These are phyloP conservation scores for Torulaspora quercuum DNA, from an alignment of 805 yeast genomes.

Conservation along the genomic window DNA sequence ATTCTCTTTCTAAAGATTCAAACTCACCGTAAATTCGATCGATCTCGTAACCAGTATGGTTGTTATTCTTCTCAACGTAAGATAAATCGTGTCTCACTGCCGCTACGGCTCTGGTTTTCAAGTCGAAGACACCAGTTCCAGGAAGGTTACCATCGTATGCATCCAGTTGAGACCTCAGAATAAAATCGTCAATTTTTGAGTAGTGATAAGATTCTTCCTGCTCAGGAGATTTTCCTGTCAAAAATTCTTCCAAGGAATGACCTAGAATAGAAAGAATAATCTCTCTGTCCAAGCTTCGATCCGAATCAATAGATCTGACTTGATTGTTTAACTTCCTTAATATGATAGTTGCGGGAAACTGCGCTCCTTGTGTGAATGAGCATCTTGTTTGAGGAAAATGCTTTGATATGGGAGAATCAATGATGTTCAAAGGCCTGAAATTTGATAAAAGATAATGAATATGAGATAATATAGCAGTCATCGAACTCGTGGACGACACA, in stretches of 20 bases:
- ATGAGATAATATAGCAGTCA: slow-evolving; percentile 74
- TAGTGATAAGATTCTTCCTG: slow-evolving; percentile 59
- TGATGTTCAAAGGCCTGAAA: slow-evolving; percentile 49
- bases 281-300: slow-evolving; percentile 63
- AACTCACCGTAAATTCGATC: slow-evolving; percentile 55
- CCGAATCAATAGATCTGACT: slow-evolving; percentile 65
- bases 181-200: slow-evolving; percentile 60
- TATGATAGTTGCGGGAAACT: slow-evolving; percentile 54
- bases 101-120: slow-evolving; percentile 87
- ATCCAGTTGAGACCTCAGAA: slow-evolving; percentile 89
- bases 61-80: slow-evolving; percentile 51
- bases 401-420: slow-evolving; percentile 40
- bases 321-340: slow-evolving; percentile 46
- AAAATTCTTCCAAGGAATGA: slow-evolving; percentile 68
- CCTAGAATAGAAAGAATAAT: slow-evolving; percentile 72
- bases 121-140: slow-evolving; percentile 87
- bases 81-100: slow-evolving; percentile 75
- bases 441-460: slow-evolving; percentile 70
- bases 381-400: slow-evolving; percentile 40
- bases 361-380: slow-evolving; percentile 44
- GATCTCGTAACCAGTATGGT: slow-evolving; percentile 66
- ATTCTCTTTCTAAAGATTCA: slow-evolving; percentile 83
- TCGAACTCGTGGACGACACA: slow-evolving; percentile 81
- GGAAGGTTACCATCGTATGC: slow-evolving; percentile 74
- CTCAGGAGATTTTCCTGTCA: slow-evolving; percentile 31